Evolutionary conservation across 768 basidiomycete genomes (phyloP).

Genomic region (Panus rudis): DNA sequence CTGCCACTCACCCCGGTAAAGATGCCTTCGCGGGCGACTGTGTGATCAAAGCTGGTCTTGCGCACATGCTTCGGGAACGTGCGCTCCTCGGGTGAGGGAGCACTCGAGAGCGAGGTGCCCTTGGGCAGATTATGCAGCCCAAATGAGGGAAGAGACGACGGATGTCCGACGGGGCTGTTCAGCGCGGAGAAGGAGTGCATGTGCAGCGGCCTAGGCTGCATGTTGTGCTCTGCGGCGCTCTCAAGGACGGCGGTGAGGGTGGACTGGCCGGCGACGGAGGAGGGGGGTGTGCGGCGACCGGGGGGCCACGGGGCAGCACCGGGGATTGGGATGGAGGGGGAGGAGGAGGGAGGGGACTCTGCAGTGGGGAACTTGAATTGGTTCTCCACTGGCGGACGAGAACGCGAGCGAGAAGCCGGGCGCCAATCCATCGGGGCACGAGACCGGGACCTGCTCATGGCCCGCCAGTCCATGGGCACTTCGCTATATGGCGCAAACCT

Average conservation of each 20-base stretch:
- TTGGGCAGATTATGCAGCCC: conserved; percentile 55
- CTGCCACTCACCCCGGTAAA: conserved; percentile 54
- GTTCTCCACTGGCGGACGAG: conserved; percentile 54
- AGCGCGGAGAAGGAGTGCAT: conserved; percentile 18
- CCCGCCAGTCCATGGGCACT: conserved; percentile 87
- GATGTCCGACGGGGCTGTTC: conserved; percentile 30
- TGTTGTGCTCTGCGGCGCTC: conserved; percentile 13
- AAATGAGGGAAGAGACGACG: conserved; percentile 68
- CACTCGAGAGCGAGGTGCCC: conserved; percentile 23
- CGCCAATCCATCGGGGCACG: conserved; percentile 91
- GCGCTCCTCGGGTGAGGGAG: conserved; percentile 33
- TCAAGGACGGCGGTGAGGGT: conserved; percentile 21
- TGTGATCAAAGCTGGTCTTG: conserved; percentile 95
- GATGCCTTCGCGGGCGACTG: conserved; percentile 63
- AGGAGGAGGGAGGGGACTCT: conserved; percentile 16
- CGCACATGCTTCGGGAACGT: conserved; percentile 80
- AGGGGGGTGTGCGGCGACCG: conserved; percentile 21
- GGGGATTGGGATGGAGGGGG: conserved; percentile 22
- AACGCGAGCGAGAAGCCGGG: conserved; percentile 69
- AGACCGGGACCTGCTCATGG: conserved; percentile 85
- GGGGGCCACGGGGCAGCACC: conserved; percentile 10
- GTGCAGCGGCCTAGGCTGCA: conserved; percentile 5
- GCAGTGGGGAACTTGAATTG: conserved; percentile 24
- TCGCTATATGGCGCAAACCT: conserved; percentile 19
- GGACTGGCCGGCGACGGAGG: conserved; percentile 14